Conservation (phyloP, 495 filamentous ascomycete species). For the Aspergillus affinis region DNA sequence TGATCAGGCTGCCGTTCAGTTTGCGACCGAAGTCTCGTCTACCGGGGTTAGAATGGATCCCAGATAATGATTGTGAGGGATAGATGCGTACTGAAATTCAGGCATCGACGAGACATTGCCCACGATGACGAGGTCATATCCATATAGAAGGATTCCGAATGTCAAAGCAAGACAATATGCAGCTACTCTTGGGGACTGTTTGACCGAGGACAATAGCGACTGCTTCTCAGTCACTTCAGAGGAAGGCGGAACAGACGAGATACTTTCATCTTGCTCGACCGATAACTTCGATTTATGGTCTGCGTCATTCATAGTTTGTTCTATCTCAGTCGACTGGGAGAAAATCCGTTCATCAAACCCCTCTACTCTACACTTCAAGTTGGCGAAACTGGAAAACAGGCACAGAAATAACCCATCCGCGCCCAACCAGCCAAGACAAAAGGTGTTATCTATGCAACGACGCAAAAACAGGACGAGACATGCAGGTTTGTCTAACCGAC, state of each 20-base stretch:
- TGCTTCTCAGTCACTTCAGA: background rate
- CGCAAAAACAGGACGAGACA: background rate
- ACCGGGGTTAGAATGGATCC: conserved; percentile 5
- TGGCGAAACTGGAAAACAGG: no score
- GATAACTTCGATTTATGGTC: background rate
- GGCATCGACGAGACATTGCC: conserved; percentile 47
- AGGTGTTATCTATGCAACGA: background rate
- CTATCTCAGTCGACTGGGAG: no score
- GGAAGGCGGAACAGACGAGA: background rate
- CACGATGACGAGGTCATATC: conserved; percentile 51
- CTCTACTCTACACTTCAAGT: no score
- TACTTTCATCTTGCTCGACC: background rate
- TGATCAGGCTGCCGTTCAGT: conserved; percentile 37
- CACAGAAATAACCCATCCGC: background rate
- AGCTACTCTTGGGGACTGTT: conserved; percentile 23
- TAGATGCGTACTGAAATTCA: conserved; percentile 33
- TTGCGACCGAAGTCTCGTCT: conserved; percentile 38
- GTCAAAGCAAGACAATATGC: conserved; percentile 32
- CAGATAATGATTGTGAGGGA: background rate
- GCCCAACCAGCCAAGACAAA: background rate
- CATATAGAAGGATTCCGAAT: conserved; percentile 43
- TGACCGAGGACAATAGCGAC: conserved; percentile 9
- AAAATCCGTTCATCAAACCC: no score
- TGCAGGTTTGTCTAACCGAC: background rate
- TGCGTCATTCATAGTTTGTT: background rate